Conservation (phyloP, 768 basidiomycete genomes). For the Boletus rex-veris region DNA sequence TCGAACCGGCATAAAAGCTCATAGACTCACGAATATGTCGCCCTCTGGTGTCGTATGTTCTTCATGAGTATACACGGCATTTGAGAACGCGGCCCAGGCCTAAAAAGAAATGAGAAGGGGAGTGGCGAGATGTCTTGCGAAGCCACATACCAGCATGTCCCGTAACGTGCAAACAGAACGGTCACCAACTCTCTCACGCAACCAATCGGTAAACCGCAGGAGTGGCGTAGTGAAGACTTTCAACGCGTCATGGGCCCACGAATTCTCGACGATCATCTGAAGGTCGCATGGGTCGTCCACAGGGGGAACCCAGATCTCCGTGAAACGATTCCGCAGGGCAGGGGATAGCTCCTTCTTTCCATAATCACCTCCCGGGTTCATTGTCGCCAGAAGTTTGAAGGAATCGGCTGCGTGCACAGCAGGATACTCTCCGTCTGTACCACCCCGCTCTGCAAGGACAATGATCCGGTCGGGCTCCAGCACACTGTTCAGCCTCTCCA, state of each 20-base stretch:
- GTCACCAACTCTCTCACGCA: constrained; percentile 59
- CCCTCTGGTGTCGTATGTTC: constrained; percentile 35
- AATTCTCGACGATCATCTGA: constrained; percentile 66
- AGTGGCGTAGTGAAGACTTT: constrained; percentile 54
- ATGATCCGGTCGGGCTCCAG: constrained; percentile 88
- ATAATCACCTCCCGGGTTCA: constrained; percentile 99
- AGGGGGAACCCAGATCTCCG: constrained; percentile 97
- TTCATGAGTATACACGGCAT: constrained; percentile 44
- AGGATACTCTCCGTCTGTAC: constrained; percentile 63
- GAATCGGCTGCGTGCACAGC: constrained; percentile 57
- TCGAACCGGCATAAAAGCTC: background rate
- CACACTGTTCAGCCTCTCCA: constrained; percentile 95
- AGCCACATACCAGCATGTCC: constrained; percentile 73
- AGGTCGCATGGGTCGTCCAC: constrained; percentile 73
- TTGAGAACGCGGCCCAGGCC: constrained; percentile 94
- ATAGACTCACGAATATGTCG: constrained; percentile 65
- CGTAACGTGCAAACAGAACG: constrained; percentile 70
- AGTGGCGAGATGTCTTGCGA: background rate
- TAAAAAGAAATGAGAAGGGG: constrained; percentile 29
- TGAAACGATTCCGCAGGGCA: constrained; percentile 94
- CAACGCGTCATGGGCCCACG: constrained; percentile 61
- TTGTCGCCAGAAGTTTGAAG: constrained; percentile 94
- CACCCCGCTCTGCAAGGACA: constrained; percentile 90
- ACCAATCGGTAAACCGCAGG: constrained; percentile 81
- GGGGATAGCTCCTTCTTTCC: constrained; percentile 99